Percentiles rank a stretch among this genome's conserved stretches.
These are phyloP conservation scores for Murraya paniculata DNA, from an alignment of 345 rosid genomes.

Conservation along the genomic window DNA sequence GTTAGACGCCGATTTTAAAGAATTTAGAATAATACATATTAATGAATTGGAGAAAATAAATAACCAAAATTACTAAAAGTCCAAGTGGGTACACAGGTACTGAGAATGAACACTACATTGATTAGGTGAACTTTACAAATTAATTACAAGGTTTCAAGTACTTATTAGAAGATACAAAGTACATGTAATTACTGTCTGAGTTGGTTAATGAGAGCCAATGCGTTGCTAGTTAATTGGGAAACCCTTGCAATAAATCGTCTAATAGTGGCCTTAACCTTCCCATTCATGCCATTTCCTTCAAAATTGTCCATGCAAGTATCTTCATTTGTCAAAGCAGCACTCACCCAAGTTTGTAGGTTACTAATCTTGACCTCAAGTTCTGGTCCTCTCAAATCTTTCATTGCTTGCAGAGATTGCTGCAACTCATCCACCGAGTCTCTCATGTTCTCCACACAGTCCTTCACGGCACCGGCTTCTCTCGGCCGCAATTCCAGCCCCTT, in stretches of 20 bases:
- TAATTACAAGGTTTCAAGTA: background rate
- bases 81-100: background rate
- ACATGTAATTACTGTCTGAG: background rate
- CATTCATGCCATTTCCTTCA: constrained; percentile 19
- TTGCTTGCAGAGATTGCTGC: constrained; percentile 23
- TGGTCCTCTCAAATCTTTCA: constrained; percentile 34
- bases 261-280: constrained; percentile 24
- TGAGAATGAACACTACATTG: background rate
- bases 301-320: constrained; percentile 42
- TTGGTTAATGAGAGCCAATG: constrained; percentile 35
- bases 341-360: constrained; percentile 45
- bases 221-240: constrained; percentile 43
- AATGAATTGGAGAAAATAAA: background rate
- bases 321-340: constrained; percentile 49
- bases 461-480: constrained; percentile 29
- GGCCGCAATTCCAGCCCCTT: constrained; percentile 10
- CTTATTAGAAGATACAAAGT: background rate
- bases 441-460: constrained; percentile 37
- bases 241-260: constrained; percentile 23
- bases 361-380: constrained; percentile 31
- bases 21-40: background rate
- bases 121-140: background rate
- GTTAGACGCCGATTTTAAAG: background rate
- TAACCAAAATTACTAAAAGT: background rate
- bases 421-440: constrained; percentile 35